These are phyloP conservation scores for Paramecium biaurelia DNA, from an alignment of 73 alveolate genomes.

Conservation along the genomic window DNA sequence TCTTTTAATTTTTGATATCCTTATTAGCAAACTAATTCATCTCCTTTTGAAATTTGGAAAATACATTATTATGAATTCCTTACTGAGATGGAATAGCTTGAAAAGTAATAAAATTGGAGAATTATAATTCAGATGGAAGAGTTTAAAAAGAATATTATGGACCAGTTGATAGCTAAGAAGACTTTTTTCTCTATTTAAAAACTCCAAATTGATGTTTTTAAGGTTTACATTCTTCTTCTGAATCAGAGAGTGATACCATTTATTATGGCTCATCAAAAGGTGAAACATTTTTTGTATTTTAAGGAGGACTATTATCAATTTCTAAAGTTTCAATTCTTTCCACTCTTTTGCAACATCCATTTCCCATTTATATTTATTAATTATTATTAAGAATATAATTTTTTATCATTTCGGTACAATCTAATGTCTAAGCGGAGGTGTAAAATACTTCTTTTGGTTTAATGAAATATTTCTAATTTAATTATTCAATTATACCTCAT, in stretches of 20 bases:
- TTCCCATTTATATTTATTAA: conserved; percentile 19
- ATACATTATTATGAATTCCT: not conserved
- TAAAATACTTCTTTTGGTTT: not conserved
- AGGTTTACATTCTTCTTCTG: conserved; percentile 8
- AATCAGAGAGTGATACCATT: conserved; percentile 27
- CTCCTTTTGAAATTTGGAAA: conserved; percentile 11
- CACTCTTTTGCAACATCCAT: conserved; percentile 2
- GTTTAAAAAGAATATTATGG: not conserved
- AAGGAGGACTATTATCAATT: not conserved
- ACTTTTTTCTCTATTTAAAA: not conserved
- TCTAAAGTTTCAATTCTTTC: conserved; percentile 13
- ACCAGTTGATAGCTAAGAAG: conserved; percentile 24
- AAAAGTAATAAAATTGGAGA: conserved; percentile 37
- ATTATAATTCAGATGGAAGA: conserved; percentile 25
- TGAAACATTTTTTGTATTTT: not conserved
- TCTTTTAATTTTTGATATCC: not conserved
- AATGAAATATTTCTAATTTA: not conserved
- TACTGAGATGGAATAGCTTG: conserved; percentile 30
- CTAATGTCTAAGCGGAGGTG: not conserved
- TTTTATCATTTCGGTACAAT: not conserved
- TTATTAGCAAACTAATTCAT: not conserved
- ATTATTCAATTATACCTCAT: not conserved
- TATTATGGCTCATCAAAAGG: not conserved
- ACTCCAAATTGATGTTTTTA: not conserved
- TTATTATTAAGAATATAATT: not conserved